Evolutionary conservation across 371 early-diverging fungal species (phyloP), one percentile per base, ranked within the genome.

Genomic region (Chytridium lagenaria): DNA sequence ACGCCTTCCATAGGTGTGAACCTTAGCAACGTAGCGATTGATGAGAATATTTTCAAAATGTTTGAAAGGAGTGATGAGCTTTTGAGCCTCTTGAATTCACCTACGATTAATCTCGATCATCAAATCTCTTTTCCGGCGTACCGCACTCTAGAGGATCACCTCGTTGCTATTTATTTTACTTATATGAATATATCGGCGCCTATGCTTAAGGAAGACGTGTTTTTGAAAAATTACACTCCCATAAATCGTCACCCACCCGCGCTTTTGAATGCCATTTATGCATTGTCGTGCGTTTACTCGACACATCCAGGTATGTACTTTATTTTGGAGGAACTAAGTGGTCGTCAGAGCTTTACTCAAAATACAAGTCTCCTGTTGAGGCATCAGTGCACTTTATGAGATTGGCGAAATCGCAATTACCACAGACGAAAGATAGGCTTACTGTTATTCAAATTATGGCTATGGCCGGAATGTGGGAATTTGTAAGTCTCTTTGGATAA

Each of bases 201-300:
- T 15, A 10, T 69, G 26, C 39, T 69, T 36, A 59, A 59, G 40
- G 69, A 55, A 30, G 69, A 69, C 34, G 38, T 26, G 40, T 69
- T 69, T 34, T 39, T 69, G 37, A 26, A 23, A 22, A 37, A 69
- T 39, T 69, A 57, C 59, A 33, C 50, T 5, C 69, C 69, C 22
- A 37, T 57, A 2, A 57, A 59, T 59, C 19, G 23, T 5, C 69
- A 69, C 40, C 59, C 69, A 12, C 36, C 36, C 23, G 59, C 38
- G 22, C 69, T 69, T 26, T 30, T 69, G 22, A 55, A 69, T 39
- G 69, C 69, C 1, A 59, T 69, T 28, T 50, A 7, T 50, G 55
- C 30, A 1, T 1, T 40, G 12, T 55, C 69, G 33, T 16, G 37
- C 16, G 23, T 69, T 16, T 59, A n/a, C 19, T 69, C 69, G 19